Evolutionary conservation across 2,329 filamentous ascomycete genomes (phyloP), one percentile per base, ranked within the genome.

Genomic region (Trichoderma afroharzianum): DNA sequence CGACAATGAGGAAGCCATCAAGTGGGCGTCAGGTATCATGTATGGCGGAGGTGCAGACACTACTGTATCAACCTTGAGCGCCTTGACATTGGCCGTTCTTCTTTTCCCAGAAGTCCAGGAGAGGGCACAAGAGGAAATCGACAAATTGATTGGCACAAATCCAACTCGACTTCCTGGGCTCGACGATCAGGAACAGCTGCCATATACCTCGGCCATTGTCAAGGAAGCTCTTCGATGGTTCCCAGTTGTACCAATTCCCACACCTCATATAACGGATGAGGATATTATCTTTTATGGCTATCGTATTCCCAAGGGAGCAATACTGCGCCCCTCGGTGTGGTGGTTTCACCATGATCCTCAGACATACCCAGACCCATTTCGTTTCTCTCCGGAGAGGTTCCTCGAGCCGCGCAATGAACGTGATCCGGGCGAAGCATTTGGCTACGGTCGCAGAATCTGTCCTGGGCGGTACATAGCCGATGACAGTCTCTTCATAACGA

Each of bases 221-320:
- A 78, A 77, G 9, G 77, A 79, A 70, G 68, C 72, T 3, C 18
- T 74, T 33, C 59, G 78, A 0, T 79, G 74, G 73, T 70, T 62
- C 18, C 18, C 61, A 3, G n/a, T 71, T 15, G 47, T 61, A 1
- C 68, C 71, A n/a, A 21, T 72, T 2, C 15, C 24, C 12, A 66
- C 55, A 11, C 4, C 53, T 7, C 71, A 71, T 43, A 12, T 11
- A 14, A 26, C 61, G 1, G 55, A 47, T 4, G 47, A 71, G 8
- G 71, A 72, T 2, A 15, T 72, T 6, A 30, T 8, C 8, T 62
- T 62, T 47, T 4, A 24, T 1, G 67, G 68, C 5, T 71, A 72
- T 24, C 39, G 33, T 2, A 72, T 72, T 24, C 71, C 68, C 12
- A 71, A 72, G 14, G 61, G 53, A n/a, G 9, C 71, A 11, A 43